phyloP scores from a whole-genome alignment of 108 stramenopile genomes.

The Stephanodiscus minutulus region DNA sequence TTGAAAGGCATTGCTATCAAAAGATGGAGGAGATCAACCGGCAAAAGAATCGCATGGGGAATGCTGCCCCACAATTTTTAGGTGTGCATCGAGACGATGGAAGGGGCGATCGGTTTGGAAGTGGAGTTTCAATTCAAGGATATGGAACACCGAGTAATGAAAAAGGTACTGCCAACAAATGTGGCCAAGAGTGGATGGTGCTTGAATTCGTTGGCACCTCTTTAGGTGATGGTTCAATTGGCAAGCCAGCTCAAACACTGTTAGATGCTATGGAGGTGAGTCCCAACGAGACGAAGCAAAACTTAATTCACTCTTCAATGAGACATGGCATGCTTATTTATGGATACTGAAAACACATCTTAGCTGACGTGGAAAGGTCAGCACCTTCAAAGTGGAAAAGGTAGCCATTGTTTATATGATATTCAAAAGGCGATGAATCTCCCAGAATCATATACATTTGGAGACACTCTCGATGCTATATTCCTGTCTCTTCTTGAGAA shows the following conservation, averaged over 20 bases:
- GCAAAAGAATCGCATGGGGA: slow-evolving; percentile 6
- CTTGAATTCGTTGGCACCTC: slow-evolving; percentile 51
- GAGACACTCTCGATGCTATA: slow-evolving; percentile 55
- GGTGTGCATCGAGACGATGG: slow-evolving; percentile 41
- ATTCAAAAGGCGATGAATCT: slow-evolving; percentile 54
- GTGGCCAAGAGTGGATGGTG: slow-evolving; percentile 65
- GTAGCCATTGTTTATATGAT: slow-evolving; percentile 43
- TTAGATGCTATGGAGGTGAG: slow-evolving; percentile 60
- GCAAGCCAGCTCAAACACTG: slow-evolving; percentile 50
- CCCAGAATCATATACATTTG: slow-evolving; percentile 47
- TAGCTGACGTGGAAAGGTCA: slow-evolving; percentile 48
- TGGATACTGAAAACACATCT: neutral
- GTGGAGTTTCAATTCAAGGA: slow-evolving; percentile 1
- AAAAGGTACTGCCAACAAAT: neutral
- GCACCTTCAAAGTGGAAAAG: slow-evolving; percentile 26
- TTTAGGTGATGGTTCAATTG: slow-evolving; percentile 2
- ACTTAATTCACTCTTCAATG: slow-evolving; percentile 1
- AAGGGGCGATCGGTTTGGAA: neutral
- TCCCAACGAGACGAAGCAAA: neutral
- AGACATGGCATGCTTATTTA: neutral
- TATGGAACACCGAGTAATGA: neutral
- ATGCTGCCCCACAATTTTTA: slow-evolving; percentile 45
- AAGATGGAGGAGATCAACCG: slow-evolving; percentile 44
- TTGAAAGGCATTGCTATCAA: slow-evolving; percentile 70
- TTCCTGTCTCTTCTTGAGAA: slow-evolving; percentile 52